Evolutionary conservation across 225 moss, liverwort and hornwort species (phyloP).

Genomic region (Asterella californica): DNA sequence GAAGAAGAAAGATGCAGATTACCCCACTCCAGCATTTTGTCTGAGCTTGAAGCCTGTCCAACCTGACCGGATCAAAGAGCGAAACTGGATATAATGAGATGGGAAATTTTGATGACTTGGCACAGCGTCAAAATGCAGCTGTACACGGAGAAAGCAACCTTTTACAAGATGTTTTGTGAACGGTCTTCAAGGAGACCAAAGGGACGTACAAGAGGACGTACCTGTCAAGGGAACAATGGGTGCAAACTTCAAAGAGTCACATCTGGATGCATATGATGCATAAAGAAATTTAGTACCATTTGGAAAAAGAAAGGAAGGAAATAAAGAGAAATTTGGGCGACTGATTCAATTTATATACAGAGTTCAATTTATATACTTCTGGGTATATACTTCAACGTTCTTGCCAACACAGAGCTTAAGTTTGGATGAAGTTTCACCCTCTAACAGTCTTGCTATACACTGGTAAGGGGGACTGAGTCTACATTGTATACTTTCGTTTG

Average conservation of each 20-base stretch:
- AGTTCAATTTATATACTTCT: no score
- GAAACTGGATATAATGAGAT: neutral
- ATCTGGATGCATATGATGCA: slow-evolving; percentile 19
- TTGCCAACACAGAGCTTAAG: neutral
- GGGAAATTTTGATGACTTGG: neutral
- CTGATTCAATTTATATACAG: neutral
- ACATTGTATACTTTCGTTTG: neutral
- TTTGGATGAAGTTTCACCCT: neutral
- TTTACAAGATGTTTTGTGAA: neutral
- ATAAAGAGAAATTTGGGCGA: neutral
- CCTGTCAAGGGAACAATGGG: slow-evolving; percentile 46
- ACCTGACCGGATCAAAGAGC: slow-evolving; percentile 11
- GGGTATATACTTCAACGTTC: neutral
- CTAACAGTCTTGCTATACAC: neutral
- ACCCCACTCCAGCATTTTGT: slow-evolving; percentile 40
- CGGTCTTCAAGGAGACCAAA: neutral
- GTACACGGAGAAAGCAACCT: neutral
- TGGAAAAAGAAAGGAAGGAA: neutral
- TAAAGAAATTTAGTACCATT: neutral
- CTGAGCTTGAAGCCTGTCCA: slow-evolving; percentile 43
- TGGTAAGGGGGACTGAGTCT: neutral
- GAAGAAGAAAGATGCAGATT: no score
- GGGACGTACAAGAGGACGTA: no score
- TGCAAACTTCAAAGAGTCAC: slow-evolving; percentile 44
- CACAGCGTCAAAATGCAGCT: no score